Conservation (phyloP, 345 rosid genomes). For the Eucalyptus marginata region DNA sequence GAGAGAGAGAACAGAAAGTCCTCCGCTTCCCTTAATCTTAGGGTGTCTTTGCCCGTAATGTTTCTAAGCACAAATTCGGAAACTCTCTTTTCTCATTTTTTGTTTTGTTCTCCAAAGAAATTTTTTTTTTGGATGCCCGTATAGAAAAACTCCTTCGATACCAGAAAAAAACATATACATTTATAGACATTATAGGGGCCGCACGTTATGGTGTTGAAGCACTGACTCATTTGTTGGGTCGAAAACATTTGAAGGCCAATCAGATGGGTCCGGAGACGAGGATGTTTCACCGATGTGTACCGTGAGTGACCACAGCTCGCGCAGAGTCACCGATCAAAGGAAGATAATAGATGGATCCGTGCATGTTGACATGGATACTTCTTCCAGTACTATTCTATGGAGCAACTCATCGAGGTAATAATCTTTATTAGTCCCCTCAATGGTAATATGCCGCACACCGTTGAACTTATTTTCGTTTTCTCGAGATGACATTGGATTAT, state of each 20-base stretch:
- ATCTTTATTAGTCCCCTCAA: neutral
- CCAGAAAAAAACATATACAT: neutral
- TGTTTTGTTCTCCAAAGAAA: neutral
- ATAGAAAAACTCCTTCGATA: neutral
- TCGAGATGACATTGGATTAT: neutral
- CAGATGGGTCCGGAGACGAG: conserved; percentile 82
- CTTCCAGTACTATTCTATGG: conserved; percentile 44
- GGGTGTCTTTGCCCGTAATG: neutral
- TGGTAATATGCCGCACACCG: neutral
- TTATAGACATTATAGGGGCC: neutral
- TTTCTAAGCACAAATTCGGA: neutral
- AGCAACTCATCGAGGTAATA: conserved; percentile 70
- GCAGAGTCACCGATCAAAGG: conserved; percentile 26
- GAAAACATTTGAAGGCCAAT: conserved; percentile 12
- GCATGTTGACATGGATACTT: conserved; percentile 33
- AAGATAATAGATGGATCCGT: conserved; percentile 26
- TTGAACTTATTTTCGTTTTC: neutral
- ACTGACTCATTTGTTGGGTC: neutral
- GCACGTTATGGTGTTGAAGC: neutral
- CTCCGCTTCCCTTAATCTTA: neutral
- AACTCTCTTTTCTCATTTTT: neutral
- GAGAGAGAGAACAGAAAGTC: neutral
- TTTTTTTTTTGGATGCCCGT: neutral
- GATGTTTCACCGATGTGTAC: conserved; percentile 37
- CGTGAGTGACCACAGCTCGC: conserved; percentile 9